Evolutionary conservation across 306 rosid genomes (phyloP).

Genomic region (Cotoneaster glaucophyllus): DNA sequence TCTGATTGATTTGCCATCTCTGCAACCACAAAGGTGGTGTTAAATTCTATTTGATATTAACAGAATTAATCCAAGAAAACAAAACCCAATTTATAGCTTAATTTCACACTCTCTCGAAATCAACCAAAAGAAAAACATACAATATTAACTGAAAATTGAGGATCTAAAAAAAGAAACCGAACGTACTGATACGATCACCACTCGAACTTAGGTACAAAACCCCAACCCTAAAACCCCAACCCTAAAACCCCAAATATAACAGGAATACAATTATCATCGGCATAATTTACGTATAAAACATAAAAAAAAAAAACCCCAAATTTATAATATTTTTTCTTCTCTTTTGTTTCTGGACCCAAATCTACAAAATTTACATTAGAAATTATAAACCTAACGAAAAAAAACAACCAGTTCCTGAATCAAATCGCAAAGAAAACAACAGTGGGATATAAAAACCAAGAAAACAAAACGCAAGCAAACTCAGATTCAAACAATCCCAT

Average conservation of each 20-base stretch:
- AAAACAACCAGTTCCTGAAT: background rate
- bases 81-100: background rate
- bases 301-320: background rate
- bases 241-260: background rate
- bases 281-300: too few species aligned
- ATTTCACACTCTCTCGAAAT: background rate
- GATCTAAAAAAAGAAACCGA: too few species aligned
- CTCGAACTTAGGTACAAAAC: background rate
- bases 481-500: background rate
- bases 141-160: too few species aligned
- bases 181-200: background rate
- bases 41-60: background rate
- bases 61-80: background rate
- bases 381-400: background rate
- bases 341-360: background rate
- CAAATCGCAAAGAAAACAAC: background rate
- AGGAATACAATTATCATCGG: background rate
- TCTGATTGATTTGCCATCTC: slow-evolving; percentile 52
- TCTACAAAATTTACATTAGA: background rate
- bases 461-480: background rate
- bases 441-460: background rate
- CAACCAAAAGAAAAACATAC: background rate
- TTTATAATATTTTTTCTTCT: background rate
- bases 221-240: background rate
- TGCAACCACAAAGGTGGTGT: background rate